Base-by-base conservation (phyloP, 108 stramenopile species). In the Stephanodiscus triporus region DNA sequence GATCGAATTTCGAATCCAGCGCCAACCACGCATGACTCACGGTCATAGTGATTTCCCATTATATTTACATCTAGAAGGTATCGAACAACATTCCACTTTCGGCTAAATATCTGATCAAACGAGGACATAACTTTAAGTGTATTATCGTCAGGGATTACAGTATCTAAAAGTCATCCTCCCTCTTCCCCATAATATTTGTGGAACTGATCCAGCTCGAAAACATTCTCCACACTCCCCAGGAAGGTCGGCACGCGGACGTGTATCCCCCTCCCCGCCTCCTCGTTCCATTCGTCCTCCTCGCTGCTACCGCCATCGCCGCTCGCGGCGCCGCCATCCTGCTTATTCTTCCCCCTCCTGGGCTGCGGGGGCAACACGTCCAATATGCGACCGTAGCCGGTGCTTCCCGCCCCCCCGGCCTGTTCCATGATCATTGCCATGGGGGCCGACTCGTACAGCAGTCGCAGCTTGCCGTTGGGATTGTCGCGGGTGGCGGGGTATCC, bases 351-450 rank as follows among this genome's bases (percentile, higher is more conserved):
- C 40, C 66, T 75, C 45, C 57, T 75, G 6, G 64, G 66, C 29
- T 67, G 80, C 11, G 78, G 89, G 13, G 94, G 91, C 64, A 84
- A 66, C 38, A 96, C 89, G 72, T 91, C 92, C 37, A 96, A 72
- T 58, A 96, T 89, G 48, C 92, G 77, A 45, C 90, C 91, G n/a
- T 27, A 63, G 50, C 98, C 99, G 0, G 97, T 98, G 51, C 93
- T 95, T 4, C 91, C 97, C 6, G 91, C 89, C 6, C 99, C 99
- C 37, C 99, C 99, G 9, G 98, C 98, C 68, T 98, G 88, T 86
- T 99, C 99, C 73, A 99, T 91, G 60, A 99, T 97, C 84, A 97
- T 91, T 27, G 97, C 94, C 97, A 99, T 99, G 37, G 99, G 99
- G 45, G 93, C 91, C 53, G 93, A 96, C 72, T 96, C 95, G 70